Evolutionary conservation across 139 green algal genomes (phyloP).

Genomic region (Chloropicon primus): DNA sequence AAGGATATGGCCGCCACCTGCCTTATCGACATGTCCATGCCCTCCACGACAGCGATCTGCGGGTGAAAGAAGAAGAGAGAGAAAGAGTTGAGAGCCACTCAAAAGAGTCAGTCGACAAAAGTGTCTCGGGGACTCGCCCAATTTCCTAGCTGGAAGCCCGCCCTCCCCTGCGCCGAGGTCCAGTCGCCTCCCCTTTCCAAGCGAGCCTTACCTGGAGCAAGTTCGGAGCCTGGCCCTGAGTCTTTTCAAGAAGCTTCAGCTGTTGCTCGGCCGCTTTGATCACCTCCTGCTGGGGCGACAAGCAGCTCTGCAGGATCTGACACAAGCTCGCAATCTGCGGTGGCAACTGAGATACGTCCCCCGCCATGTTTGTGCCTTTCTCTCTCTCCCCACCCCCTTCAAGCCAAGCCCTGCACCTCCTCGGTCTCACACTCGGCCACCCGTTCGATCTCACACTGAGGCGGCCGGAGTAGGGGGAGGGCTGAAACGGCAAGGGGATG

Average conservation of each 20-base stretch:
- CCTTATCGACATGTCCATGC: conserved; percentile 49
- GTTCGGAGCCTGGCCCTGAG: conserved; percentile 43
- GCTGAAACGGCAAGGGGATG: too few species aligned
- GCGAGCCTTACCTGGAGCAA: conserved; percentile 56
- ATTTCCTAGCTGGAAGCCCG: too few species aligned
- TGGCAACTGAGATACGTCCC: neutral
- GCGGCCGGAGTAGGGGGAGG: too few species aligned
- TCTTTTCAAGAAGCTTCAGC: conserved; percentile 40
- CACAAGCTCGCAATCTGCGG: conserved; percentile 37
- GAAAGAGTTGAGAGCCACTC: neutral
- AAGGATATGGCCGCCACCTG: conserved; percentile 86
- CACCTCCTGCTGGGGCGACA: conserved; percentile 36
- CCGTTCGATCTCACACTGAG: too few species aligned
- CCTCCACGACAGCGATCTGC: conserved; percentile 36
- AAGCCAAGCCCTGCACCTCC: too few species aligned
- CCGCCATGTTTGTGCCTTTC: too few species aligned
- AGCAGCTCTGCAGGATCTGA: conserved; percentile 37
- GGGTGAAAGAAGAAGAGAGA: neutral
- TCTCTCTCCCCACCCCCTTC: too few species aligned
- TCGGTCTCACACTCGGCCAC: too few species aligned
- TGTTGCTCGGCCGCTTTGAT: conserved; percentile 47
- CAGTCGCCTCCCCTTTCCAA: neutral
- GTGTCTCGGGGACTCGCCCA: too few species aligned
- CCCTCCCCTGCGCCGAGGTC: too few species aligned
- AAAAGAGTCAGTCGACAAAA: too few species aligned